Percentiles rank a stretch among this genome's conserved stretches.
These are phyloP conservation scores for Rhizopus arrhizus DNA, from an alignment of 371 early-diverging fungal genomes.

Conservation along the genomic window DNA sequence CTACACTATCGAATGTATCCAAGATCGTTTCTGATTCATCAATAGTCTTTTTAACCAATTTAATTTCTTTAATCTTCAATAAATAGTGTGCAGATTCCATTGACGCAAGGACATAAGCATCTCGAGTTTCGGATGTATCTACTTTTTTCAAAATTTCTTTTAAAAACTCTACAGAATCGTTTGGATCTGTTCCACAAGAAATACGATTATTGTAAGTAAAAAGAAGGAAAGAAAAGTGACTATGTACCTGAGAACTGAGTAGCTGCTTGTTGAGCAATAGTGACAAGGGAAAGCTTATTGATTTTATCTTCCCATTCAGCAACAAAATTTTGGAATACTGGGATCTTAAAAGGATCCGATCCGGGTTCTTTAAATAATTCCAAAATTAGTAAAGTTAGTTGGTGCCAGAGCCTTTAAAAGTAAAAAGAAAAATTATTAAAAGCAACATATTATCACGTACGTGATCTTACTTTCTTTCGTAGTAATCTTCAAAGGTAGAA, in stretches of 20 bases:
- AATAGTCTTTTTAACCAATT: conserved; percentile 78
- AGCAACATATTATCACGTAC: neutral
- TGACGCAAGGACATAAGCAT: conserved; percentile 83
- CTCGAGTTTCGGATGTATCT: conserved; percentile 64
- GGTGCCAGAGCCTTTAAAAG: conserved; percentile 90
- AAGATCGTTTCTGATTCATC: conserved; percentile 85
- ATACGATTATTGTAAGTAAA: no score
- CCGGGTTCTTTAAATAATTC: conserved; percentile 78
- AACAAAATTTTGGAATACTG: conserved; percentile 88
- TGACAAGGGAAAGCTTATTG: conserved; percentile 88
- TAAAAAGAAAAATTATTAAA: neutral
- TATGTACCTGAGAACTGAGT: conserved; percentile 71
- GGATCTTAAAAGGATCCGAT: conserved; percentile 76
- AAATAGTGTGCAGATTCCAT: conserved; percentile 89
- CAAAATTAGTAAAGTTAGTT: conserved; percentile 81
- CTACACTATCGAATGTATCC: conserved; percentile 79
- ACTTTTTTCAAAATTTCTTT: conserved; percentile 70
- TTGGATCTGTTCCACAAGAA: conserved; percentile 45
- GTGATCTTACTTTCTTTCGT: conserved; percentile 85
- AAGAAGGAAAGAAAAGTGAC: no score
- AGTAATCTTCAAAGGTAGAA: conserved; percentile 82
- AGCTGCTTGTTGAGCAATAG: conserved; percentile 78
- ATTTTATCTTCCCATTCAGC: conserved; percentile 90
- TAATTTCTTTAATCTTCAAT: conserved; percentile 73
- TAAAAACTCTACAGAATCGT: conserved; percentile 72